Evolutionary conservation across 768 basidiomycete species (phyloP), one percentile per base, ranked within the genome.

Genomic region (Heimioporus sp.): DNA sequence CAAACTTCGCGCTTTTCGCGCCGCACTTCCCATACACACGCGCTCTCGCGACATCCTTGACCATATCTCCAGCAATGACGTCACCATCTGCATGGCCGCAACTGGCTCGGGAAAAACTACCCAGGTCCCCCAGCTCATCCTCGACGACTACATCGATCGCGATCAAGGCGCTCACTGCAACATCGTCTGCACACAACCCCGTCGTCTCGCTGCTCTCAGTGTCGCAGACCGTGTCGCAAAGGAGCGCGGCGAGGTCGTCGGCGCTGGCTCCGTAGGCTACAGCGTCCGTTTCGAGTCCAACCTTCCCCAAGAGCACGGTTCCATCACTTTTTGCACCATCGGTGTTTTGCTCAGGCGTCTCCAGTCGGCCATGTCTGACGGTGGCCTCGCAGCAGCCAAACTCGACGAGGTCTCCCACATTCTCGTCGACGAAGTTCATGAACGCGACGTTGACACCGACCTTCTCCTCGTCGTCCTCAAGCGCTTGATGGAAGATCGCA

Each of bases 21-120:
- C 75, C 34, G 63, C 81, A 8, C 78, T 98, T 2, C 95, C 95
- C 12, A 86, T 98, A 11, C 83, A 81, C 55, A 76, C 84, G 16
- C 80, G 84, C 54, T 78, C 86, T 2, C 73, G 77, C 5, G 79
- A 87, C 10, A 76, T 97, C 38, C 64, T 96, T 46, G 65, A 76
- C 2, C 85, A 87, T 54, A 83, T 98, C 58, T 71, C 74, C 17
- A 71, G 80, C 30, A 83, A 96, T 67, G 89, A 93, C 13, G 92
- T 97, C 52, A 90, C 90, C 1, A 84, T 96, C 59, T 84, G 87
- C 58, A 88, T 92, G 86, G 92, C 92, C 43, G 82, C 88, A 8
- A 93, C 93, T 3, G 92, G 92, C 34, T 93, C 91, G 2, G 92
- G 94, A 2, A 97, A 97, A 73, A 96, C 92, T 8, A 97, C 94